Evolutionary conservation across 768 basidiomycete species (phyloP).

Genomic region (Sarcomyxa edulis): DNA sequence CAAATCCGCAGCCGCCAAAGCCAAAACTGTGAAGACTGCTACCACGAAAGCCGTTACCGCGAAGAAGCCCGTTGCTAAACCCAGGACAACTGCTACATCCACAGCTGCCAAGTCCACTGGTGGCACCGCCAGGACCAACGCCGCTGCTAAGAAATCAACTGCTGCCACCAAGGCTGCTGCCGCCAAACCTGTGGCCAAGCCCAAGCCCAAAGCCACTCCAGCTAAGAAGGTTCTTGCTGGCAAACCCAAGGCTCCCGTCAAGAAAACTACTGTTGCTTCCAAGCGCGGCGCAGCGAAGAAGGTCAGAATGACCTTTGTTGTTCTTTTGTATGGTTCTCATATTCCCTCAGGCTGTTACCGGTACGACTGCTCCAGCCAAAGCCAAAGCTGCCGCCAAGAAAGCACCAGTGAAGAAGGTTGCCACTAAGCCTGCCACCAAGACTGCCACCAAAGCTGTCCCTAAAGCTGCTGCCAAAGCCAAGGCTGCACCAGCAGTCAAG

Average conservation of each 20-base stretch:
- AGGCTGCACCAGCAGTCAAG: no score
- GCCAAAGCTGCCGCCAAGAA: conserved; percentile 38
- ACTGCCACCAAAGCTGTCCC: conserved; percentile 14
- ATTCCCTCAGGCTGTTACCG: conserved; percentile 30
- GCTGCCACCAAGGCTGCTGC: conserved; percentile 22
- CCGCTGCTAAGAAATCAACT: conserved; percentile 20
- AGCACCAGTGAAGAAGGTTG: conserved; percentile 25
- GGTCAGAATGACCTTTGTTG: conserved; percentile 17
- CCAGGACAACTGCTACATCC: conserved; percentile 11
- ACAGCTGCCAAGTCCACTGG: conserved; percentile 21
- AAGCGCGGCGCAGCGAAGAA: conserved; percentile 37
- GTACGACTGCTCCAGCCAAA: conserved; percentile 34
- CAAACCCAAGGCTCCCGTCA: conserved; percentile 26
- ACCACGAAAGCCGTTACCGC: conserved; percentile 8
- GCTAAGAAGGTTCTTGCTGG: conserved; percentile 30
- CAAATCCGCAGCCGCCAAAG: conserved; percentile 31
- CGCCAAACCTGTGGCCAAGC: conserved; percentile 25
- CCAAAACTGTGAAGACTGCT: conserved; percentile 16
- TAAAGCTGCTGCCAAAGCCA: no score
- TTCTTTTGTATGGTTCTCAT: not conserved
- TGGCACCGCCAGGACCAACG: conserved; percentile 16
- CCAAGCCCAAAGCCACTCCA: conserved; percentile 16
- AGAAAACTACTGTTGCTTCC: conserved; percentile 30
- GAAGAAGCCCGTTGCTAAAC: conserved; percentile 15
- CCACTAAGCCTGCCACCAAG: conserved; percentile 23